Evolutionary conservation across 139 green algal genomes (phyloP).

Genomic region (Pleodorina starrii): DNA sequence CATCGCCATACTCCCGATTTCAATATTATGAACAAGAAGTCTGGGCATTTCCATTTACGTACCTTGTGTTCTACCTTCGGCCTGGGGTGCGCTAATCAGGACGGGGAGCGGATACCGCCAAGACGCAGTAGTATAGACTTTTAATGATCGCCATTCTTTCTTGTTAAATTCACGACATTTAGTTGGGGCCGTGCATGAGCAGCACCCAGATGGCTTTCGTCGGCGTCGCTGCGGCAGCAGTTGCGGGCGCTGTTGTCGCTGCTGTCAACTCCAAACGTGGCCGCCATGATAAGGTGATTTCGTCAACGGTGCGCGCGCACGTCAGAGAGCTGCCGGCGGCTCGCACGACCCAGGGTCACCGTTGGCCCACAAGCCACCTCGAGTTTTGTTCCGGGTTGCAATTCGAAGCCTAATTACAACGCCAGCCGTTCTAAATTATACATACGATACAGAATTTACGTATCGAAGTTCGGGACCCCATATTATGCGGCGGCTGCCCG

Average conservation of each 20-base stretch:
- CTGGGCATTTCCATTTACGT: not conserved
- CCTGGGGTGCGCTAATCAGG: too few species aligned
- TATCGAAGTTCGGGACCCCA: too few species aligned
- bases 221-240: constrained; percentile 4
- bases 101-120: too few species aligned
- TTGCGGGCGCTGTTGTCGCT: not conserved
- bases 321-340: not conserved
- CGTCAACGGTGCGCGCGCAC: not conserved
- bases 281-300: not conserved
- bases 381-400: not conserved
- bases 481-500: too few species aligned
- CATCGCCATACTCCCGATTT: not conserved
- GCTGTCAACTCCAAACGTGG: not conserved
- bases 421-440: too few species aligned
- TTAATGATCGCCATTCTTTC: not conserved
- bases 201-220: constrained; percentile 36
- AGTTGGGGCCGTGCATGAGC: not conserved
- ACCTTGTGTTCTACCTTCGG: too few species aligned
- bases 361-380: not conserved
- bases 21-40: not conserved
- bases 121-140: not conserved
- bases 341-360: constrained; percentile 7
- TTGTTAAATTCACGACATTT: not conserved
- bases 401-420: too few species aligned
- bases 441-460: too few species aligned